Evolutionary conservation across 2,329 filamentous ascomycete genomes (phyloP), one percentile per base, ranked within the genome.

Genomic region (Endocalyx cinctus): DNA sequence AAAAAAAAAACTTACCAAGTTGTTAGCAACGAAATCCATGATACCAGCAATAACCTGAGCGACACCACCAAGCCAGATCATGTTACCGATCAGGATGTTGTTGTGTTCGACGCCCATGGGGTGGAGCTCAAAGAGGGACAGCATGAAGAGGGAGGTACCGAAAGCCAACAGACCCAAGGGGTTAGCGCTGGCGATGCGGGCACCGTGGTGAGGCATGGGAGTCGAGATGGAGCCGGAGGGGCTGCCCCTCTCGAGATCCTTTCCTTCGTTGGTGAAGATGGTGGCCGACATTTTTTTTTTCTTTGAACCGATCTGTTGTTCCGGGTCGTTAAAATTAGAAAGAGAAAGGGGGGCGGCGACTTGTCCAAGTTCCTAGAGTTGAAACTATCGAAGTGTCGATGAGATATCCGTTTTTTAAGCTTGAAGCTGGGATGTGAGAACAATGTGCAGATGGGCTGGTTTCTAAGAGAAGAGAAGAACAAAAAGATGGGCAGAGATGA

Each of bases 31-130:
- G 36, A 50, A 50, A 25, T 47, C 46, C 17, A 50, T 48, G 26
- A 48, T 28, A 29, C 46, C 46, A 33, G 46, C 45, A 35, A 50
- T 46, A 33, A 47, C 42, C 39, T 48, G 45, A 17, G 37, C 38
- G 30, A 61, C 34, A 23, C 59, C 58, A 13, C 58, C 59, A 35
- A 60, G 59, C 47, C 59, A 60, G 13, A 61, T 53, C 35, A 61
- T 45, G 35, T 57, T 54, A 20, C 52, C 54, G 17, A 60, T 47
- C n/a, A 59, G 42, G 20, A 60, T 47, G 38, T 50, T 50, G 34
- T 40, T 47, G 23, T 37, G 37, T 1, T 33, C 38, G 26, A 50
- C 41, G 10, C 45, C 46, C 26, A 38, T 37, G 13, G 46, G 46
- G 31, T 39, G 31, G 25, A 48, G 43, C 39, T 43, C 43, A 27